phyloP scores from a whole-genome alignment of 2,329 filamentous ascomycete genomes.

The Lachnum nothofagi region DNA sequence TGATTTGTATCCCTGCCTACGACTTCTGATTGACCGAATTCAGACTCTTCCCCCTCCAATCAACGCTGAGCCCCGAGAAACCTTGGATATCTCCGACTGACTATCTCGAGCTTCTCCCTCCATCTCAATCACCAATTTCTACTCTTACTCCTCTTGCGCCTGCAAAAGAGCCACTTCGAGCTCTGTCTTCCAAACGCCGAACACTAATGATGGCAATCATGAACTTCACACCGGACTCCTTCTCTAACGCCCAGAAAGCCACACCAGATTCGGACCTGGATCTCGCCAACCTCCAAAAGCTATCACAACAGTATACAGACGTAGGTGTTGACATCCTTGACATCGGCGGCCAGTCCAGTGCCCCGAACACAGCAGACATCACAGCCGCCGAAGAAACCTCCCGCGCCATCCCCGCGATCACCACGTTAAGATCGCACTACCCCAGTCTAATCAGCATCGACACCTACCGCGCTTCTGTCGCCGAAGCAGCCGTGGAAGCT shows the following conservation, averaged over 20 bases:
- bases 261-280: conserved; percentile 29
- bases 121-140: conserved; percentile 46
- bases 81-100: conserved; percentile 59
- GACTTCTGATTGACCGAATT: neutral
- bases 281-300: neutral
- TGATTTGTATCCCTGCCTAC: too few species aligned
- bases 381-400: conserved; percentile 66
- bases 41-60: conserved; percentile 55
- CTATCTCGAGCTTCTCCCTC: conserved; percentile 55
- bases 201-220: conserved; percentile 91
- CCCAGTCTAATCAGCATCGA: conserved; percentile 73
- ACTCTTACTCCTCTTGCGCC: conserved; percentile 53
- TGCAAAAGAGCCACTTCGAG: conserved; percentile 50
- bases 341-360: conserved; percentile 87
- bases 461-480: conserved; percentile 84
- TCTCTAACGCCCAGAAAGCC: conserved; percentile 80
- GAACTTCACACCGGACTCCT: conserved; percentile 93
- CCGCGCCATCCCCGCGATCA: conserved; percentile 75
- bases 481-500: conserved; percentile 65
- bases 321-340: conserved; percentile 79
- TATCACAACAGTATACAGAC: neutral
- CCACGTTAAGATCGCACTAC: conserved; percentile 62
- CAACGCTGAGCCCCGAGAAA: conserved; percentile 46
- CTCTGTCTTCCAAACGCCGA: conserved; percentile 47
- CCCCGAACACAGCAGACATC: conserved; percentile 67